A percentile compares a stretch with the other conserved stretches of the same genome.
These are phyloP conservation scores for Micromonas commoda DNA, from an alignment of 139 green algal species.

Conservation along the genomic window DNA sequence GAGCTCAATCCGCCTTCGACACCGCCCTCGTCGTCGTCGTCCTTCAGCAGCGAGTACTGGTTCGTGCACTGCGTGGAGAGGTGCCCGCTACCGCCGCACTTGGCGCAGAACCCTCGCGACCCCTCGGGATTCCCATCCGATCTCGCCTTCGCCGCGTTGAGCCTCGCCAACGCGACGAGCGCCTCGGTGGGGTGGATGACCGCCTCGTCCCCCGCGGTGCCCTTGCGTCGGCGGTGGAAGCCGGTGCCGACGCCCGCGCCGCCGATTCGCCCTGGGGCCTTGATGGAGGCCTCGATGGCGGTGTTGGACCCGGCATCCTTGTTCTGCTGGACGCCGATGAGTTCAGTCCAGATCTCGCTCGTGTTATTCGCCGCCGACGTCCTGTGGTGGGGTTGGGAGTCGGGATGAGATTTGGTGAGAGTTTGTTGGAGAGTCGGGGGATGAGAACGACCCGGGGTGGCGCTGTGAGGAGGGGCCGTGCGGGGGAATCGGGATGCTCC, in stretches of 20 bases:
- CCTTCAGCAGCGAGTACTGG: background rate
- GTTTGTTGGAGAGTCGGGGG: no score
- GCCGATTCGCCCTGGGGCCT: background rate
- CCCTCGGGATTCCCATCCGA: background rate
- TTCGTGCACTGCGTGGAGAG: background rate
- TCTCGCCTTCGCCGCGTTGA: background rate
- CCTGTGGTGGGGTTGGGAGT: background rate
- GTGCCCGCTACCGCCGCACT: background rate
- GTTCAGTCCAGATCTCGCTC: background rate
- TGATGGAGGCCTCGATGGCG: background rate
- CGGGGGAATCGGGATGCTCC: background rate
- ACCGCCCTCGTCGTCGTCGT: background rate
- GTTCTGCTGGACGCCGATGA: background rate
- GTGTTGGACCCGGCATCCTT: background rate
- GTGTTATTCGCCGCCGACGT: background rate
- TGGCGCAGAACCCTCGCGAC: background rate
- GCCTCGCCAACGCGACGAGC: background rate
- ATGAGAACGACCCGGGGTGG: background rate
- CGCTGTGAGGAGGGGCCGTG: background rate
- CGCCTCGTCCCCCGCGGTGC: no score
- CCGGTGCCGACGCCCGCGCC: background rate
- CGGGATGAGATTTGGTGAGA: no score
- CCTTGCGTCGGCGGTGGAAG: background rate
- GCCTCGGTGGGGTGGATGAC: background rate
- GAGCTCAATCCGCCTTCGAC: no score